Evolutionary conservation across 2,329 filamentous ascomycete genomes (phyloP).

Genomic region (Chalaropsis thielavioides): DNA sequence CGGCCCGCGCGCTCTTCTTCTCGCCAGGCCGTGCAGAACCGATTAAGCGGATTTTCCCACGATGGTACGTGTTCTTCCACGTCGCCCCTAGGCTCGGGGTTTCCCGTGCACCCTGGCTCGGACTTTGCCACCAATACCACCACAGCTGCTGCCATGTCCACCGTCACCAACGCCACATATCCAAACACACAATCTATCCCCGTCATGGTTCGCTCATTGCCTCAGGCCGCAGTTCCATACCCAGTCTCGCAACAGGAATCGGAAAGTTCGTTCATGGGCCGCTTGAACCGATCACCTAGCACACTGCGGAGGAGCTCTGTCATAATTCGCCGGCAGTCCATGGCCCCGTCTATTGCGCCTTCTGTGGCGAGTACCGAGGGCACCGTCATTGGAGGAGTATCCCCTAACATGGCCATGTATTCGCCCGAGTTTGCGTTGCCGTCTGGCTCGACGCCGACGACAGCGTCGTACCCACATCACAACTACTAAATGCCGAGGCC

Average conservation of each 20-base stretch:
- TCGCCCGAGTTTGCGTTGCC: constrained; percentile 6
- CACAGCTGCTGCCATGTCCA: background rate
- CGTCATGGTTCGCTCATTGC: constrained; percentile 11
- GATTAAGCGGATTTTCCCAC: constrained; percentile 8
- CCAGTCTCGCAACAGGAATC: constrained; percentile 8
- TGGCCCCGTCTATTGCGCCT: constrained; percentile 9
- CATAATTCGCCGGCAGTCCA: constrained; percentile 13
- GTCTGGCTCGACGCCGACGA: background rate
- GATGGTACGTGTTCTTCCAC: constrained; percentile 12
- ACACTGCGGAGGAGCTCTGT: constrained; percentile 13
- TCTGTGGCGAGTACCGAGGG: constrained; percentile 10
- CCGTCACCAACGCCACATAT: background rate
- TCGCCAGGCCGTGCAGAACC: constrained; percentile 13
- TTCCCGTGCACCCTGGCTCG: constrained; percentile 4
- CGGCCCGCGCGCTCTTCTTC: constrained; percentile 15
- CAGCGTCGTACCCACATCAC: constrained; percentile 9
- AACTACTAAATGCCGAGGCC: background rate
- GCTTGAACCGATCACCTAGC: constrained; percentile 13
- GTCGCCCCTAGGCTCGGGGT: constrained; percentile 6
- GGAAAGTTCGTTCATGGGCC: constrained; percentile 12
- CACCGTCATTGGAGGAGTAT: background rate
- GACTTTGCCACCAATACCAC: constrained; percentile 6
- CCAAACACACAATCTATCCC: constrained; percentile 8
- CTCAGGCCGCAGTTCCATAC: constrained; percentile 1
- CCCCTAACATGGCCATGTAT: background rate